Evolutionary conservation across 2,329 filamentous ascomycete genomes (phyloP).

Genomic region (Emmonsia crescens): DNA sequence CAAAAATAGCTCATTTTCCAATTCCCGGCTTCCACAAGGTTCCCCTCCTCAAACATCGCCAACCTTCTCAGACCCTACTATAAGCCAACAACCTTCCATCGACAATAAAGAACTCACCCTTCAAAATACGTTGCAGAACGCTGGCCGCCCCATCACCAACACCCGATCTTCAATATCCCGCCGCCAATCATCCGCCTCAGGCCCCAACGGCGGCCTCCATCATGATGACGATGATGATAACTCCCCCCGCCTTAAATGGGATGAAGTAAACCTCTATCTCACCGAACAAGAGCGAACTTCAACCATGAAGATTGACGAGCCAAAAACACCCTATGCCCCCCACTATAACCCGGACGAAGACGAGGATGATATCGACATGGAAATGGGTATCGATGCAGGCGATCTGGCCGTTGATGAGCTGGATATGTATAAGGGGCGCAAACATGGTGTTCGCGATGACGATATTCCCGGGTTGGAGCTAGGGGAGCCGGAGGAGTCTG

Average conservation of each 20-base stretch:
- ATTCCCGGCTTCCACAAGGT: slow-evolving; percentile 39
- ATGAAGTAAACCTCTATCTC: slow-evolving; percentile 94
- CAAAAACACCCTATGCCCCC: slow-evolving; percentile 91
- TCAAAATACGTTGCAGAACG: slow-evolving; percentile 89
- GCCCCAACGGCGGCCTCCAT: slow-evolving; percentile 26
- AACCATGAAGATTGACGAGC: slow-evolving; percentile 98
- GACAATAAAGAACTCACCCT: slow-evolving; percentile 78
- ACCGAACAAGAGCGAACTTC: slow-evolving; percentile 90
- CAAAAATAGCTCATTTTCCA: slow-evolving; percentile 70
- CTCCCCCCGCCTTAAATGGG: slow-evolving; percentile 83
- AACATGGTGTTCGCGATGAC: slow-evolving; percentile 44
- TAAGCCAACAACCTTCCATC: slow-evolving; percentile 38
- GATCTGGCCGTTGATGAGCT: slow-evolving; percentile 60
- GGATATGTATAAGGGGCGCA: slow-evolving; percentile 42
- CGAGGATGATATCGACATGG: slow-evolving; percentile 43
- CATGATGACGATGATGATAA: slow-evolving; percentile 42
- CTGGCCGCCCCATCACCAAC: slow-evolving; percentile 65
- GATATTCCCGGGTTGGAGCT: slow-evolving; percentile 89
- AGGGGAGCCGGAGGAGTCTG: slow-evolving; percentile 71
- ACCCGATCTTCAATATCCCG: slow-evolving; percentile 49
- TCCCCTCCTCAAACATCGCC: slow-evolving; percentile 23
- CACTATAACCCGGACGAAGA: slow-evolving; percentile 87
- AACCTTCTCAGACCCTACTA: slow-evolving; percentile 20
- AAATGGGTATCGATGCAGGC: slow-evolving; percentile 51
- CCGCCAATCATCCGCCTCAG: slow-evolving; percentile 50